Base-by-base conservation (phyloP, 768 basidiomycete genomes). In the Mycena pura region DNA sequence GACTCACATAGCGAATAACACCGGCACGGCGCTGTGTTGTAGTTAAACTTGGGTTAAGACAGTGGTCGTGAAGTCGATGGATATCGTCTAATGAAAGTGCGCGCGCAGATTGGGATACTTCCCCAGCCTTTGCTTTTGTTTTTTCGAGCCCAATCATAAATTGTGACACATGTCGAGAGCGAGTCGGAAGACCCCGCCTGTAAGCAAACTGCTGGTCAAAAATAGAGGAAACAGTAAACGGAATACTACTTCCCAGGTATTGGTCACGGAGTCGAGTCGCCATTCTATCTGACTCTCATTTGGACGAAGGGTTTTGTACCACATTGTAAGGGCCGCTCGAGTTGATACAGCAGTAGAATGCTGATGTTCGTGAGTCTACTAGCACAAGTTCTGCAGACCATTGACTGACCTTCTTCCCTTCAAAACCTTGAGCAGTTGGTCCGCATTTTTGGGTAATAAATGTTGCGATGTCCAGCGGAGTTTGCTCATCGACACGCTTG, bases 61-160 rank as follows among this genome's bases (percentile, higher is more conserved):
- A 66, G n/a, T 46, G 53, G 22, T 64, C 50, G 59, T 66, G 27
- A 17, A 68, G 57, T 15, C 38, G 32, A 32, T 63, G 58, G 29
- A 68, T 68, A 41, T 68, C 63, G 5, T 61, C 47, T n/a, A 52
- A 55, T 17, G 61, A 39, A 14, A 68, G 41, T 31, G 67, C 65
- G 6, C 64, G 31, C 6, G 67, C 67, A 24, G 67, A 68, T 32
- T 47, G 54, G 13, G 67, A 68, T 39, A 66, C 59, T 53, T 68
- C 62, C 11, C 66, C 63, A 8, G 53, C 40, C 39, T 41, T 40
- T 25, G 63, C 63, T 44, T 68, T 68, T 17, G 49, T 58, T 45
- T 65, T 64, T 50, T 68, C 66, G 25, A 68, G 66, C 3, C 66
- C 66, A 14, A 65, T 57, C 67, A 68, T 68, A 41, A 64, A 68